Conservation (phyloP, 2,329 filamentous ascomycete genomes). For the Zymoseptoria pseudotritici region DNA sequence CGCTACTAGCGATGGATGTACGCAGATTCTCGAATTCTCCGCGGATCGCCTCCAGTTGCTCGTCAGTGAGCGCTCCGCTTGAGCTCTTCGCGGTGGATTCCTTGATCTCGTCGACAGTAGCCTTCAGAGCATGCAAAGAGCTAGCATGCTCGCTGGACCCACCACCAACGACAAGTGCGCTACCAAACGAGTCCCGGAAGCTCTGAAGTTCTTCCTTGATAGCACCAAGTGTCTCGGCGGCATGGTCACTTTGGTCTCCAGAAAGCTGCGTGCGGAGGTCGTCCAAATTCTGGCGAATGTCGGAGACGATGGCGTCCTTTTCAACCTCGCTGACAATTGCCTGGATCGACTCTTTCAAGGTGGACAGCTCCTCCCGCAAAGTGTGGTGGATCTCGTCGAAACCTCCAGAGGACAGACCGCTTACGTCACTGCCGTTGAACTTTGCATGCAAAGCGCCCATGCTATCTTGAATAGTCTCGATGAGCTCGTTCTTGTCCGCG, state of each 20-base stretch:
- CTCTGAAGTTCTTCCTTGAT: slow-evolving; percentile 38
- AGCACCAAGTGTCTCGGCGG: slow-evolving; percentile 35
- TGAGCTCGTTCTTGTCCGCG: slow-evolving; percentile 53
- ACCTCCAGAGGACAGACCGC: slow-evolving; percentile 24
- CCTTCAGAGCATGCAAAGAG: slow-evolving; percentile 20
- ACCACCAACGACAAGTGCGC: slow-evolving; percentile 33
- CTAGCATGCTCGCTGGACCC: slow-evolving; percentile 21
- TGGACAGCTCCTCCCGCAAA: slow-evolving; percentile 55
- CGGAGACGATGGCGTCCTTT: slow-evolving; percentile 57
- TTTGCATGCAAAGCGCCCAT: slow-evolving; percentile 43
- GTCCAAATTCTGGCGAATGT: slow-evolving; percentile 47
- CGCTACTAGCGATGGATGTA: slow-evolving; percentile 32
- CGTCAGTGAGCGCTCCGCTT: slow-evolving; percentile 35
- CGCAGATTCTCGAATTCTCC: slow-evolving; percentile 45
- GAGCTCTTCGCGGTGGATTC: slow-evolving; percentile 23
- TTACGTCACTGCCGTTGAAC: slow-evolving; percentile 32
- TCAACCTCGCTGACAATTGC: slow-evolving; percentile 45
- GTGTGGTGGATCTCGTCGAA: slow-evolving; percentile 41
- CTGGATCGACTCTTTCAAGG: slow-evolving; percentile 51
- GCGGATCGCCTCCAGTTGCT: slow-evolving; percentile 46
- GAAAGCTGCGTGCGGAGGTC: slow-evolving; percentile 34
- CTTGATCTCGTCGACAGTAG: slow-evolving; percentile 34
- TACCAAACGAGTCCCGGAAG: slow-evolving; percentile 37
- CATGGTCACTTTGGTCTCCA: slow-evolving; percentile 34
- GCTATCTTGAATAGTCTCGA: slow-evolving; percentile 51